phyloP scores from a whole-genome alignment of 345 rosid species.

The Melastoma malabathricum region DNA sequence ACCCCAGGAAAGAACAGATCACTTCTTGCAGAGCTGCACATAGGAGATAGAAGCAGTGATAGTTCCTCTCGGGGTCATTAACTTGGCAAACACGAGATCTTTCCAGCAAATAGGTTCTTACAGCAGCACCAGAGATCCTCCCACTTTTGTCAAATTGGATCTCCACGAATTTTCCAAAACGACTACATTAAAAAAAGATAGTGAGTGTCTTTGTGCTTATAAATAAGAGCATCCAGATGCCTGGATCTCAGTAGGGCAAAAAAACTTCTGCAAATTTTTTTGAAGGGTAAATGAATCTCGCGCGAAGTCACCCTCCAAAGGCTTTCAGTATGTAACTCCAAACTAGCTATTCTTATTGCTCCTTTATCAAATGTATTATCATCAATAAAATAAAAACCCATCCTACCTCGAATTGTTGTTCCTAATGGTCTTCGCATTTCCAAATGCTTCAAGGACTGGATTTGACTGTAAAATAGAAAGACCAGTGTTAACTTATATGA shows the following conservation, averaged over 20 bases:
- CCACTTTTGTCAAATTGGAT: conserved; percentile 96
- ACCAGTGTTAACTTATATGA: conserved; percentile 12
- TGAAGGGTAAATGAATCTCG: too few relatives aligned
- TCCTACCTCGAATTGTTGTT: conserved; percentile 94
- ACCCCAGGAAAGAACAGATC: conserved; percentile 7
- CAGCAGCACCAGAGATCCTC: conserved; percentile 98
- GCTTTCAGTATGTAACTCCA: neutral
- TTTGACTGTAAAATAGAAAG: conserved; percentile 57
- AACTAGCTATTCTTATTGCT: neutral
- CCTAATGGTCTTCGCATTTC: conserved; percentile 96
- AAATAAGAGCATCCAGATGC: too few relatives aligned
- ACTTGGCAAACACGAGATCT: conserved; percentile 99
- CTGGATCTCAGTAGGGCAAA: neutral
- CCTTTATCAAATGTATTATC: neutral
- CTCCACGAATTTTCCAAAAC: conserved; percentile 99
- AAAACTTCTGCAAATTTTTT: too few relatives aligned
- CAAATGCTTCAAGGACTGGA: conserved; percentile 99
- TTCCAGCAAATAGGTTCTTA: conserved; percentile 90
- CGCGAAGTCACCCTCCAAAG: too few relatives aligned
- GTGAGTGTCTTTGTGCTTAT: neutral
- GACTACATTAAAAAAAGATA: conserved; percentile 42
- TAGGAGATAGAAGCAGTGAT: conserved; percentile 91
- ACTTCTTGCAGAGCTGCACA: conserved; percentile 99
- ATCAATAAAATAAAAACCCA: neutral
- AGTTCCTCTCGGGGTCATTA: conserved; percentile 96